Evolutionary conservation across 106 monocot species (phyloP), one percentile per base, ranked within the genome.

Genomic region (Acorus gramineus): DNA sequence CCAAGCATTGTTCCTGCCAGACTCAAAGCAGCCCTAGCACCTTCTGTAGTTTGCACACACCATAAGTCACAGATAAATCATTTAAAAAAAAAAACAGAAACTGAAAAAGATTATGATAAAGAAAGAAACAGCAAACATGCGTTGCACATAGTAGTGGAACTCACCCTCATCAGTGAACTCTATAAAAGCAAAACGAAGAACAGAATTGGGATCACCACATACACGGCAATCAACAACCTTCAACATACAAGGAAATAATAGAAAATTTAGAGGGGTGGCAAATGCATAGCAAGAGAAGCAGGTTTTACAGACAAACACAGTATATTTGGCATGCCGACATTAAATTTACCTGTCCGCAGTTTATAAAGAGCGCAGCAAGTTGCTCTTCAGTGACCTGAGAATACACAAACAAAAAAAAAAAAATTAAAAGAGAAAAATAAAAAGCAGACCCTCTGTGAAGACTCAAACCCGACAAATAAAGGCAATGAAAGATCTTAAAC

Each of bases 371-470:
- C 50, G 64, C 52, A 59, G 80, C 80, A 72, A 80, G 75, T 52
- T 75, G 75, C 66, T 80, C 80, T 76, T 80, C 80, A 67, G 80
- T 80, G 8, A 80, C 80, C 80, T 80, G 44, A 75, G 48, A 57
- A 56, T 55, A 53, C 55, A 10, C 13, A 55, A 8, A 55, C 13
- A 55, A 4, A 10, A 10, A 55, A 55, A 3, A 55, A 55, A 55
- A 4, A 2, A 11, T n/a, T n/a, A n/a, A 11, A 13, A 10, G 13
- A 55, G 7, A 10, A 55, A 13, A 55, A 2, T 4, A 4, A 55
- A 55, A 55, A 55, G 7, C 55, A 55, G 11, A 55, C 11, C 13
- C 11, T 10, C 55, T 8, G 10, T 55, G 11, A n/a, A 5, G 11
- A 10, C 11, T 55, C 55, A 11, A 55, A 28, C 28, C 28, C 28